Evolutionary conservation across 257 asterid genomes (phyloP), one percentile per base, ranked within the genome.

Genomic region (Gentiana macrophylla): DNA sequence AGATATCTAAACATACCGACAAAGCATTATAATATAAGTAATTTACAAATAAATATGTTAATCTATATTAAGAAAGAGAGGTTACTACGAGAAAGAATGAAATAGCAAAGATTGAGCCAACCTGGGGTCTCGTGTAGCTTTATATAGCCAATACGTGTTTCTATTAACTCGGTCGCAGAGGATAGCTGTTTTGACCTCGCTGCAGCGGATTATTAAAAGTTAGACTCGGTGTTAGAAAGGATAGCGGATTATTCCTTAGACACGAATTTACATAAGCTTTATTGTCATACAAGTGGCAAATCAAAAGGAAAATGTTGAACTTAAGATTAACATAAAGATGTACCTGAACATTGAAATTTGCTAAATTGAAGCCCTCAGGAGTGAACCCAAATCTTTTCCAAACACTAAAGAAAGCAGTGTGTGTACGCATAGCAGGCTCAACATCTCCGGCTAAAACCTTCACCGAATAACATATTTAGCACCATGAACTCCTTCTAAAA

Each of bases 161-260:
- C 98, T 47, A 91, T 91, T 61, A 91, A 74, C 70, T 91, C 98
- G 1, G 98, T 62, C 98, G 96, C 56, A 91, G 70, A 5, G 98
- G 98, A 67, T 91, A 91, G 76, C 98, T 91, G 75, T 83, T 91
- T 73, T 91, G 98, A 57, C 98, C 98, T 77, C 76, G 97, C 98
- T 91, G 94, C 56, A 60, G 55, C 62, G 53, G 66, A 62, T 49
- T 46, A 55, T n/a, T 38, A 44, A 33, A 52, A 38, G 62, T 69
- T 49, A 50, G 62, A 72, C 35, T 5, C 43, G 56, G 10, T 66
- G 46, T 55, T 46, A 59, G 44, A 12, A 62, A 65, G 53, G 62
- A n/a, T n/a, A n/a, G n/a, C n/a, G n/a, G n/a, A n/a, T n/a, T n/a
- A n/a, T n/a, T 5, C 46, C 24, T 10, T 38, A 7, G 9, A 41